Evolutionary conservation across 1,284 basidiomycete species (phyloP), one percentile per base, ranked within the genome.

Genomic region (Naganishia sp.): DNA sequence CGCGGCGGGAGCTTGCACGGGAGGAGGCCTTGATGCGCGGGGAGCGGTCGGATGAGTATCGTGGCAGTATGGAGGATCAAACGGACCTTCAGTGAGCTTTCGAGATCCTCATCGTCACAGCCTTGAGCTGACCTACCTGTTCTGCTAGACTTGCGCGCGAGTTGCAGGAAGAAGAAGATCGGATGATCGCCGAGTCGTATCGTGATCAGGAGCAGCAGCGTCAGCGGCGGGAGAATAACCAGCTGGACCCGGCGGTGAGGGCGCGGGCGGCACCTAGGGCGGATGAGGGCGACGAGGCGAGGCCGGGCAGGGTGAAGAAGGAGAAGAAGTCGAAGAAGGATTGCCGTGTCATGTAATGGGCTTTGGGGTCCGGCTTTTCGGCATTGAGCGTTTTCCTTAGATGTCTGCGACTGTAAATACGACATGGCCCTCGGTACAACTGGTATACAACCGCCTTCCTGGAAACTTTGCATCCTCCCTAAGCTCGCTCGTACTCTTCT

Each of bases 141-240:
- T 36, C 21, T 18, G 45, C 16, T 55, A 66, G 66, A 39, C 45
- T 70, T 15, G 57, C 66, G 1, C 55, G 54, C 10, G 43, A 28
- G n/a, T 45, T 69, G 15, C 68, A 67, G 42, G 57, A 55, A 52
- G 71, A 70, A 44, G 68, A 71, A 60, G 72, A 73, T 44, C 52
- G 54, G 3, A 52, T 65, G 18, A 81, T 91, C 0, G 90, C 90
- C 2, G 82, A 81, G 55, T 86, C 86, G 69, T 79, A 92, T 7
- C 90, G 92, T 73, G 85, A 83, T 0, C 88, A 89, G 69, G 90
- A 92, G 75, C 86, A 92, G 36, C 68, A 49, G 39, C 50, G 43
- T 11, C 53, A 52, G 18, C 64, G 55, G 11, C 33, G 64, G 18
- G 56, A 63, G 28, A 49, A 44, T 28, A 45, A 48, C 0, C 48